Conservation (phyloP, 495 filamentous ascomycete species). For the Letharia lupina region DNA sequence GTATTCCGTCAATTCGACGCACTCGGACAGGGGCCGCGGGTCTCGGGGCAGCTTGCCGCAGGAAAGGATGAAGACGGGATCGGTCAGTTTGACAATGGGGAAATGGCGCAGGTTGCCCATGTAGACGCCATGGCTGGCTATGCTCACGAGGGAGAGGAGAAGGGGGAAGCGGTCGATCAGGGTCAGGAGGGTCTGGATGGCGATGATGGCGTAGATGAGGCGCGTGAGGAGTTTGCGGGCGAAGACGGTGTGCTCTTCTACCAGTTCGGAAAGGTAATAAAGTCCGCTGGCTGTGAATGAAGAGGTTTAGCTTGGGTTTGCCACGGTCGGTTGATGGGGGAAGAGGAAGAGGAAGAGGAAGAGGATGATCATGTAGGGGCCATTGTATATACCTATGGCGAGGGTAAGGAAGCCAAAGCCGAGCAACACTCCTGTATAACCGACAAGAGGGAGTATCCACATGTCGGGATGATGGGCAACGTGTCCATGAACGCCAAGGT, state of each 20-base stretch:
- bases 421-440: slow-evolving; percentile 77
- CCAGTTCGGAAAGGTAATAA: slow-evolving; percentile 95
- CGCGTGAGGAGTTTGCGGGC: slow-evolving; percentile 74
- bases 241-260: slow-evolving; percentile 93
- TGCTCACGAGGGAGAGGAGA: slow-evolving; percentile 60
- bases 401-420: slow-evolving; percentile 91
- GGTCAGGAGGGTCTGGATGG: slow-evolving; percentile 62
- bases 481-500: not conserved
- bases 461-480: slow-evolving; percentile 37
- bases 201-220: slow-evolving; percentile 79
- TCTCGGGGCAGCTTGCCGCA: slow-evolving; percentile 48
- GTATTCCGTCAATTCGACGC: not conserved
- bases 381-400: slow-evolving; percentile 61
- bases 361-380: slow-evolving; percentile 18
- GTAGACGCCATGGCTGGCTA: slow-evolving; percentile 79
- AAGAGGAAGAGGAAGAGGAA: not conserved
- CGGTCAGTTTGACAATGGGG: slow-evolving; percentile 78
- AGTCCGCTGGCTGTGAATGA: slow-evolving; percentile 71
- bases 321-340: not conserved
- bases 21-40: not conserved
- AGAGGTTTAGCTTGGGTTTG: not conserved
- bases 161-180: slow-evolving; percentile 80
- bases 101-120: slow-evolving; percentile 81
- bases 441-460: slow-evolving; percentile 87
- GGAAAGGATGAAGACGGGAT: slow-evolving; percentile 79